These are phyloP conservation scores for Aquanectria penicillioides DNA, from an alignment of 2,329 filamentous ascomycete species.

Conservation along the genomic window DNA sequence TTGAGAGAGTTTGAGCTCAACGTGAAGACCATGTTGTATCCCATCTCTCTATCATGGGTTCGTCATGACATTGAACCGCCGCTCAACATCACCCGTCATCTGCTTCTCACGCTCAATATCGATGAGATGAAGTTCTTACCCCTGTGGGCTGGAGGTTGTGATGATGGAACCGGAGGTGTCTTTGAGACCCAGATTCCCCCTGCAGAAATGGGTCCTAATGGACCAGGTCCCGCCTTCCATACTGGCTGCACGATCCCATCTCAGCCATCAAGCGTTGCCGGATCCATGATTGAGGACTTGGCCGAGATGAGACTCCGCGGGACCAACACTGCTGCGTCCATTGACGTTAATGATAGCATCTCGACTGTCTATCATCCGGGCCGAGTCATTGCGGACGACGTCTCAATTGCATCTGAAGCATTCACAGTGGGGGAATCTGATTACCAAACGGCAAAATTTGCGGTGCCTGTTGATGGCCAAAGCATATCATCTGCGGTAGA, in stretches of 20 bases:
- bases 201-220: slow-evolving; percentile 55
- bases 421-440: slow-evolving; percentile 46
- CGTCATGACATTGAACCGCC: slow-evolving; percentile 46
- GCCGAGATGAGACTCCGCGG: slow-evolving; percentile 46
- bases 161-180: slow-evolving; percentile 63
- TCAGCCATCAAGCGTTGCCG: slow-evolving; percentile 45
- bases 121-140: slow-evolving; percentile 72
- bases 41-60: slow-evolving; percentile 38
- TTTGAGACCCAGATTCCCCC: slow-evolving; percentile 55
- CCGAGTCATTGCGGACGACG: slow-evolving; percentile 47
- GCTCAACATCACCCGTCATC: slow-evolving; percentile 52
- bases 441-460: slow-evolving; percentile 48
- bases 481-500: slow-evolving; percentile 36
- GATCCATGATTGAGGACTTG: slow-evolving; percentile 50
- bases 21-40: slow-evolving; percentile 34
- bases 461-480: slow-evolving; percentile 46
- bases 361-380: slow-evolving; percentile 48
- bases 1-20: slow-evolving; percentile 34
- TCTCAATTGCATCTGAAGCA: slow-evolving; percentile 47
- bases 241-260: slow-evolving; percentile 54
- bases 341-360: slow-evolving; percentile 53
- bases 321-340: slow-evolving; percentile 46
- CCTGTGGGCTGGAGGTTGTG: slow-evolving; percentile 69
- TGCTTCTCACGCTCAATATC: slow-evolving; percentile 63
- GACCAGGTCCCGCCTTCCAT: slow-evolving; percentile 59